Conservation (phyloP, 2,329 filamentous ascomycete species). For the Elsinoe ampelina region DNA sequence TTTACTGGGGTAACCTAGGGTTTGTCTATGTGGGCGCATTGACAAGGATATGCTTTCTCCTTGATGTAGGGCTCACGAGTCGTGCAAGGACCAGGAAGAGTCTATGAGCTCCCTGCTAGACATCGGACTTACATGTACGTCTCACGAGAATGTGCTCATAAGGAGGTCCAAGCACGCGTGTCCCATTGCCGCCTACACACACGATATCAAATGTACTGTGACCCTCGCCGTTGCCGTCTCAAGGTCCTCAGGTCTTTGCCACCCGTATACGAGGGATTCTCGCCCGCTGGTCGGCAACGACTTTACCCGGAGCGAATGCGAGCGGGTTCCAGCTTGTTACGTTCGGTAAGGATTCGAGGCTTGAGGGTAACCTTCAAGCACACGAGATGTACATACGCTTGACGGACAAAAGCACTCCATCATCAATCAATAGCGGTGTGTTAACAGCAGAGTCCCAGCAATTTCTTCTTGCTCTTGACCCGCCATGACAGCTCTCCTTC, state of each 20-base stretch:
- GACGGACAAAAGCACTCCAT: neutral
- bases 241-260: neutral
- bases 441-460: too few relatives aligned
- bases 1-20: constrained; percentile 29
- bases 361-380: neutral
- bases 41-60: constrained; percentile 25
- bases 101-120: neutral
- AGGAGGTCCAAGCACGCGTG: neutral
- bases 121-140: neutral
- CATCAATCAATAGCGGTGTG: too few relatives aligned
- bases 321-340: neutral
- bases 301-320: neutral
- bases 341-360: neutral
- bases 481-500: too few relatives aligned
- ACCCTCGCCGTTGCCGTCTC: neutral
- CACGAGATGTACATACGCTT: neutral
- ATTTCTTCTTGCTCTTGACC: too few relatives aligned
- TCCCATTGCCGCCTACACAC: neutral
- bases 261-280: neutral
- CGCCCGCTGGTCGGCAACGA: neutral
- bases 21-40: constrained; percentile 30
- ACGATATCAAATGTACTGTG: neutral
- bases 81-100: constrained; percentile 10
- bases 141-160: neutral
- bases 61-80: constrained; percentile 23